Percentiles rank a stretch among this genome's conserved stretches.
Evolutionary conservation across 768 basidiomycete genomes (phyloP).

Genomic region (Trichaptum fuscoviolaceum): DNA sequence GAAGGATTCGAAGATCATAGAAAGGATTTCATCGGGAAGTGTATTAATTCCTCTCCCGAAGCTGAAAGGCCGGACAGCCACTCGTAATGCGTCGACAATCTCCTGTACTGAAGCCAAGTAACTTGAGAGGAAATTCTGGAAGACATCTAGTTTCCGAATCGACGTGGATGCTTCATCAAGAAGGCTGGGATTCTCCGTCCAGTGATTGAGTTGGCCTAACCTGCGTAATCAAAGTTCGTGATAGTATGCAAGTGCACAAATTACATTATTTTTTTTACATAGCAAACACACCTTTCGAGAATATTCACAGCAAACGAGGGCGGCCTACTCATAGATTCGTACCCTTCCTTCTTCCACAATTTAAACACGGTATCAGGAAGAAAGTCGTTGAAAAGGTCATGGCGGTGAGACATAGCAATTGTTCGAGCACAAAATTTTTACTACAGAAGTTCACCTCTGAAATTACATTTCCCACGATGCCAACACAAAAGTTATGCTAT

Average conservation of each 20-base stretch:
- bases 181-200: neutral
- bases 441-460: too few species aligned
- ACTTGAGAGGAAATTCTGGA: neutral
- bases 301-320: neutral
- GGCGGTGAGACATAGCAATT: too few species aligned
- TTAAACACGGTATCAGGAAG: too few species aligned
- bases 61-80: neutral
- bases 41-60: neutral
- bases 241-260: neutral
- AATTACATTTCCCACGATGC: too few species aligned
- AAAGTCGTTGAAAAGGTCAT: too few species aligned
- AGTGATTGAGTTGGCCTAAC: neutral
- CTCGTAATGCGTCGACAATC: neutral
- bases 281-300: neutral
- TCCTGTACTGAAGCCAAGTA: neutral
- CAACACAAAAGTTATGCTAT: too few species aligned
- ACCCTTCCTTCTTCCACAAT: too few species aligned
- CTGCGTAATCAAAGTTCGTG: neutral
- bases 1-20: neutral
- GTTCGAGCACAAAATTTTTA: too few species aligned
- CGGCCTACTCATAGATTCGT: too few species aligned
- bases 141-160: neutral
- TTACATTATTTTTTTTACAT: too few species aligned
- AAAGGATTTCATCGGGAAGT: neutral
- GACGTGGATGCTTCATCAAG: neutral